Base-by-base conservation (phyloP, 495 filamentous ascomycete species). In the Penicillium taxi region DNA sequence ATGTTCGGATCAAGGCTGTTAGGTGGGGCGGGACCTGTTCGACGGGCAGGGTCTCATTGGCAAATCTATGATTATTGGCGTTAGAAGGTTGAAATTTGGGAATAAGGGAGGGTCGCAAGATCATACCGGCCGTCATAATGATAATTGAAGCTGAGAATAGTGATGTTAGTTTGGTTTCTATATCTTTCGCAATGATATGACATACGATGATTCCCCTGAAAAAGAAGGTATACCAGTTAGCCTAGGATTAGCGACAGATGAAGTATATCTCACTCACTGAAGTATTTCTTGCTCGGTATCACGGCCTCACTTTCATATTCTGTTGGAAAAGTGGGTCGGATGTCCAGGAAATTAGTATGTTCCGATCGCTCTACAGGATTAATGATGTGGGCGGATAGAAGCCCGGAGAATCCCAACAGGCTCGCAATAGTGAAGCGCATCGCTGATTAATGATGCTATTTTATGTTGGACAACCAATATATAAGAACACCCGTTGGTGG, bases 121-220 rank as follows among this genome's bases (percentile, higher is more conserved):
- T 35, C 50, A 36, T 62, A 76, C 73, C 76, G 66, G 45, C 70
- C 73, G 57, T 81, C 77, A 50, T 78, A 79, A 50, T 78, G 75
- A 41, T 72, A 61, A 51, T 78, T 66, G 42, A 78, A 79, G 16
- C 75, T 80, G 27, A 27, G 18, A 25, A 8, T 2, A 35, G 11
- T 5, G 25, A 26, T 20, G 35, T 41, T 37, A 43, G 35, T 24
- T 24, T 13, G 7, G 12, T 11, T 20, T 17, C 21, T 34, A 32
- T 36, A 27, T 34, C 9, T 8, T 15, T 22, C 13, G 26, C 2
- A 21, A 29, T 36, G 37, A 32, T 1, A 12, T 46, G 50, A 60
- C 73, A 51, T 69, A 77, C 74, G 55, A 53, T 20, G 73, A 75
- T 57, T 76, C 71, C 54, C 70, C 73, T 77, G 45, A 18, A 47